Base-by-base conservation (phyloP, 345 rosid species). In the Chamaenerion angustifolium region DNA sequence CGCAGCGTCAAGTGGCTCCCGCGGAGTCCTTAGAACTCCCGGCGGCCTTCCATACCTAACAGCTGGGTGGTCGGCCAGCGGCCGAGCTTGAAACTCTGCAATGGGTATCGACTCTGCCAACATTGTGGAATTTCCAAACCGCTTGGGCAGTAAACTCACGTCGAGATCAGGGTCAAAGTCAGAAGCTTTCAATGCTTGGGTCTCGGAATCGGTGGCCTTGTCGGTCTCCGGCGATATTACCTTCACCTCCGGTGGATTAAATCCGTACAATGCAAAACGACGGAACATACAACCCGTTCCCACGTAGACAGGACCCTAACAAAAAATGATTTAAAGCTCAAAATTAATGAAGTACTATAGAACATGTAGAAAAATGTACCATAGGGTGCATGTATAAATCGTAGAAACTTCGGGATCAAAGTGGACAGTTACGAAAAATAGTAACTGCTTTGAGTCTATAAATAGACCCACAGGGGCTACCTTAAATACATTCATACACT, bases 201-300 rank as follows among this genome's bases (percentile, higher is more conserved):
- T 78, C 61, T 92, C 95, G 0, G 79, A 43, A 14, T 76, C 76
- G 4, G 49, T 65, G 3, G 51, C 66, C 47, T 56, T 71, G 31
- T 63, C 68, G 1, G 54, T 44, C 42, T 57, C 54, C 57, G 54
- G 45, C 42, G 56, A 51, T 56, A 52, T 71, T 21, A 43, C 52
- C 47, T 75, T 66, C 8, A 81, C 56, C 51, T 75, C 57, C 9
- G 96, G 98, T 25, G 98, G 89, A 27, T 87, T 86, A 21, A 92
- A 92, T 12, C 88, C 96, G 12, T 92, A 87, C n/a, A 92, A 61
- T 4, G 98, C 98, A 49, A 92, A 92, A 14, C 96, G 62, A 62
- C 96, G 68, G 58, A 92, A 92, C 95, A 92, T 84, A 56, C 76
- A 67, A 1, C 98, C 95, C 0, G 98, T 92, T 54, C 98, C 98